phyloP scores from a whole-genome alignment of 306 rosid genomes.

The Oemleria cerasiformis region DNA sequence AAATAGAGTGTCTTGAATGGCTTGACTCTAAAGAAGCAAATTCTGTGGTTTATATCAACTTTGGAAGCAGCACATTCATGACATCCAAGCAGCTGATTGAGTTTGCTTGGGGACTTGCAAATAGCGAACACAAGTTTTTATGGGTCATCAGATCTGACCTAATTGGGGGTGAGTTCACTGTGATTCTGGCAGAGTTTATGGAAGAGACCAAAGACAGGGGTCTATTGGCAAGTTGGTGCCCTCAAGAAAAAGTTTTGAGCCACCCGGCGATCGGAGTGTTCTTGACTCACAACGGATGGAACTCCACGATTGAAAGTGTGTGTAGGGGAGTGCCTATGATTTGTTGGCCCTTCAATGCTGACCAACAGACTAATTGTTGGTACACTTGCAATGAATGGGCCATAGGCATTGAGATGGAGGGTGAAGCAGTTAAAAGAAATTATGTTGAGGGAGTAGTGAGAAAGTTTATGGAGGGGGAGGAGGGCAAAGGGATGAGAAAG shows the following conservation, averaged over 20 bases:
- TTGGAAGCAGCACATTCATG: constrained; percentile 10
- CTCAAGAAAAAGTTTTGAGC: constrained; percentile 10
- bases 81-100: constrained; percentile 6
- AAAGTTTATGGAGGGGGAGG: constrained; percentile 7
- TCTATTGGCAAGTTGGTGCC: constrained; percentile 6
- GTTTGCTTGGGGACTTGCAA: constrained; percentile 16
- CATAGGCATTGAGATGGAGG: constrained; percentile 7
- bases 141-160: constrained; percentile 20
- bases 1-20: constrained; percentile 49
- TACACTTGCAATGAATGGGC: constrained; percentile 4
- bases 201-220: constrained; percentile 7
- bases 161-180: constrained; percentile 4
- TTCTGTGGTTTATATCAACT: constrained; percentile 25
- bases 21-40: constrained; percentile 30
- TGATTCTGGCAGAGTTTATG: constrained; percentile 10
- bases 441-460: constrained; percentile 8
- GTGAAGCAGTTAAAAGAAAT: constrained; percentile 2
- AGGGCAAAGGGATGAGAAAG: constrained; percentile 12
- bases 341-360: constrained; percentile 12
- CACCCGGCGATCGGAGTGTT: constrained; percentile 15
- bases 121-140: neutral
- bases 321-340: constrained; percentile 15
- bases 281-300: constrained; percentile 14
- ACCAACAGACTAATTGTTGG: constrained; percentile 11
- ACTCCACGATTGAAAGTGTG: too few species aligned